Percentiles rank a stretch among this genome's conserved stretches.
Evolutionary conservation across 441 rosid genomes (phyloP).

Genomic region (Mallotus japonicus): DNA sequence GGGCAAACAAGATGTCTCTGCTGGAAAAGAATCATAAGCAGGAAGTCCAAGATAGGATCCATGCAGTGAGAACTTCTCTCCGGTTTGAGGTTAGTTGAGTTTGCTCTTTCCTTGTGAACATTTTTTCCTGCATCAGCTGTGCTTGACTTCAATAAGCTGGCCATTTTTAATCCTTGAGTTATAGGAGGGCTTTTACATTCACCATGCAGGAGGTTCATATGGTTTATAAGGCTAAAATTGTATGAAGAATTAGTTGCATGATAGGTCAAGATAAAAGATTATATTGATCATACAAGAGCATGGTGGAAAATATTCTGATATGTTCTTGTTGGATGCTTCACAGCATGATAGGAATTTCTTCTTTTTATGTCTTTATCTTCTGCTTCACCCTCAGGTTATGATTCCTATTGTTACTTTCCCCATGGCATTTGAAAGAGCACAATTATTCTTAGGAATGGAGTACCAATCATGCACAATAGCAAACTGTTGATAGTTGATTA

Average conservation of each 20-base stretch:
- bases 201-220: not conserved
- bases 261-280: conserved; percentile 3
- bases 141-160: not conserved
- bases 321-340: not conserved
- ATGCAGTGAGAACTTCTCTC: conserved; percentile 58
- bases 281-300: not conserved
- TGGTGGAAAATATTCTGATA: not conserved
- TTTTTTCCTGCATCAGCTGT: not conserved
- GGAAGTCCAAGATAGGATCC: conserved; percentile 58
- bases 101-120: not conserved
- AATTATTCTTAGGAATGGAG: not conserved
- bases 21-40: conserved; percentile 56
- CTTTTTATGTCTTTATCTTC: not conserved
- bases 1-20: conserved; percentile 74
- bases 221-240: not conserved
- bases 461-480: not conserved
- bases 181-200: not conserved
- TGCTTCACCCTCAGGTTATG: not conserved
- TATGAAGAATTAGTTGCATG: not conserved
- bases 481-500: not conserved
- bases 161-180: not conserved
- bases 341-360: not conserved
- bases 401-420: not conserved
- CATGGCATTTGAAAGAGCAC: not conserved
- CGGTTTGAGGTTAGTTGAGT: conserved; percentile 56